phyloP scores from a whole-genome alignment of 1,284 basidiomycete species.

The Marasmius oreades region DNA sequence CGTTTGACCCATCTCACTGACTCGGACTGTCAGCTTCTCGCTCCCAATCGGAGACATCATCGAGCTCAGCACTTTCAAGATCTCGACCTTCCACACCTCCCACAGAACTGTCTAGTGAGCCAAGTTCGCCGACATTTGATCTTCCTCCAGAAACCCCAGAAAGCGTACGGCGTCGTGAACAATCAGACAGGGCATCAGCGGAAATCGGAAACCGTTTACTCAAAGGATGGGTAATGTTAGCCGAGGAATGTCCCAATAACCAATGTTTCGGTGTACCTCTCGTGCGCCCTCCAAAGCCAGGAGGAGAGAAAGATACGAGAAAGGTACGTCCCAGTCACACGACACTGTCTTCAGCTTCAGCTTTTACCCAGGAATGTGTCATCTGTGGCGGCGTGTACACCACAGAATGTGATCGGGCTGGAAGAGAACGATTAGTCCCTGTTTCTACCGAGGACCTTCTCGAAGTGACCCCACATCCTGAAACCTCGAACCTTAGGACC shows the following conservation, averaged over 20 bases:
- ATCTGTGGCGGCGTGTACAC: constrained; percentile 64
- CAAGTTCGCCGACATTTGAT: constrained; percentile 59
- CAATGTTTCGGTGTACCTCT: constrained; percentile 72
- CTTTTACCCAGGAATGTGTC: constrained; percentile 68
- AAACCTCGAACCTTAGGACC: not conserved
- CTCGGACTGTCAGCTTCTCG: constrained; percentile 4
- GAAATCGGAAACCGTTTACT: constrained; percentile 75
- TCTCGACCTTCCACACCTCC: constrained; percentile 70
- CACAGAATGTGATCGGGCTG: constrained; percentile 47
- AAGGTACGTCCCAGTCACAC: constrained; percentile 44
- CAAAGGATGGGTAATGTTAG: constrained; percentile 82
- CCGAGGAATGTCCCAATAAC: constrained; percentile 69
- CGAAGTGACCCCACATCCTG: not conserved
- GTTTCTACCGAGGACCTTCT: constrained; percentile 15
- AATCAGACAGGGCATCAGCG: constrained; percentile 74
- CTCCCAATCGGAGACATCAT: constrained; percentile 30
- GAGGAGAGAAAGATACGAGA: constrained; percentile 54
- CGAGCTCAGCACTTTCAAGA: constrained; percentile 30
- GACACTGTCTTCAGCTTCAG: constrained; percentile 7
- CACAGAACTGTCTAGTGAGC: constrained; percentile 61
- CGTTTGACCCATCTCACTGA: too few species aligned
- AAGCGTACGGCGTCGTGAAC: constrained; percentile 62
- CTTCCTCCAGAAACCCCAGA: constrained; percentile 62
- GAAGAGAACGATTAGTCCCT: constrained; percentile 44
- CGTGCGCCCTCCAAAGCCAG: constrained; percentile 65